phyloP scores from a whole-genome alignment of 208 protist species.

The Phytomonas francai region DNA sequence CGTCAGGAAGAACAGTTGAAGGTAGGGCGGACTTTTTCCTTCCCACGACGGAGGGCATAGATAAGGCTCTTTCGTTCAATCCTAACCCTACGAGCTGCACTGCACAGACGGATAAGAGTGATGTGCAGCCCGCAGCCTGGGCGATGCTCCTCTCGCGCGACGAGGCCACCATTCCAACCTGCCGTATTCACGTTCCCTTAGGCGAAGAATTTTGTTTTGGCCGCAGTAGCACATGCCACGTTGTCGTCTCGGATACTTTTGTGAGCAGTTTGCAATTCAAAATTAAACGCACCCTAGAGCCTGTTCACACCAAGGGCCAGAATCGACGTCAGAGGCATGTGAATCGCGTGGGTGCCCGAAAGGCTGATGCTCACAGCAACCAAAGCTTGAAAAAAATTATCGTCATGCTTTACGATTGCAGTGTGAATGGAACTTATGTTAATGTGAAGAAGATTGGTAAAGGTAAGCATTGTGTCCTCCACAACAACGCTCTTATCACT shows the following conservation, averaged over 20 bases:
- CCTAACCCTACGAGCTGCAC: background rate
- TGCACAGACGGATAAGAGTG: background rate
- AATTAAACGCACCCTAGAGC: conserved; percentile 31
- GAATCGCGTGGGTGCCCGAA: background rate
- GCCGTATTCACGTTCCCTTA: conserved; percentile 35
- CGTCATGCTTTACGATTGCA: conserved; percentile 56
- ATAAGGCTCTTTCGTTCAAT: background rate
- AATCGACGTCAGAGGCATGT: background rate
- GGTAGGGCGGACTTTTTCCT: background rate
- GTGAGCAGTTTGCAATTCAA: conserved; percentile 83
- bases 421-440: conserved; percentile 84
- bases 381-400: conserved; percentile 10
- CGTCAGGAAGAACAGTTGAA: background rate
- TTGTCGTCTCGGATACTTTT: conserved; percentile 56
- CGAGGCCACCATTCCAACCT: conserved; percentile 67
- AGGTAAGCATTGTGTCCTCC: conserved; percentile 56
- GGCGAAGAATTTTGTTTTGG: conserved; percentile 69
- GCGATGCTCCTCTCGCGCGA: conserved; percentile 68
- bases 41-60: background rate
- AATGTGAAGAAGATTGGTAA: conserved; percentile 85
- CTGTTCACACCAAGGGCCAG: conserved; percentile 8
- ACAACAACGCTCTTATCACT: conserved; percentile 72
- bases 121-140: conserved; percentile 25
- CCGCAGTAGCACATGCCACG: conserved; percentile 79
- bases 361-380: conserved; percentile 1